These are phyloP conservation scores for Carex arenaria DNA, from an alignment of 202 grass and related monocot genomes.

Conservation along the genomic window DNA sequence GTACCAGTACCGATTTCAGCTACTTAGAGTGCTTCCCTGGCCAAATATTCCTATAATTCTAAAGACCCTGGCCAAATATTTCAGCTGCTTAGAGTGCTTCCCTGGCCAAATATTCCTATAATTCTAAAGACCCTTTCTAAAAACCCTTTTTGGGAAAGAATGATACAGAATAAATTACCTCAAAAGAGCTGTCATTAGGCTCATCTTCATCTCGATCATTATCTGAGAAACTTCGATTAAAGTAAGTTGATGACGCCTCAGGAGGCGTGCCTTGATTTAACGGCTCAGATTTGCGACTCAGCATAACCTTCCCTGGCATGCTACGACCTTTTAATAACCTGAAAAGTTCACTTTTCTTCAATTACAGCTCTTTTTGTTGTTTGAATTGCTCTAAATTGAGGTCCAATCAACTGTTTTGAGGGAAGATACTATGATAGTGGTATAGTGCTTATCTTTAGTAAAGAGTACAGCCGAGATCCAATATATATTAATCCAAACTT, in stretches of 20 bases:
- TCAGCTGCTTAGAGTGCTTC: no score
- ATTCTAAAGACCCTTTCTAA: no score
- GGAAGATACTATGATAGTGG: not conserved
- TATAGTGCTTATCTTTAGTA: not conserved
- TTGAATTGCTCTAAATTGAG: not conserved
- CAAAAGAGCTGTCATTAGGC: constrained; percentile 37
- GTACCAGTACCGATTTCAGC: no score
- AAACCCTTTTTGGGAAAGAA: not conserved
- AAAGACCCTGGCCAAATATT: no score
- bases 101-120: no score
- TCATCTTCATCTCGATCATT: constrained; percentile 51
- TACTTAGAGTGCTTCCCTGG: no score
- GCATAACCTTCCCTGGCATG: constrained; percentile 85
- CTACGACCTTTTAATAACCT: constrained; percentile 92
- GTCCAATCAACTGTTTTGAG: not conserved
- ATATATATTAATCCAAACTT: not conserved
- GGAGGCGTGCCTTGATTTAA: constrained; percentile 37
- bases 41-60: no score
- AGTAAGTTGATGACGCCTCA: constrained; percentile 32
- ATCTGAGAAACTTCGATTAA: constrained; percentile 35
- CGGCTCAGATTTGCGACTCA: constrained; percentile 64
- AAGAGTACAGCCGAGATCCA: not conserved
- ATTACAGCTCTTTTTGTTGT: not conserved
- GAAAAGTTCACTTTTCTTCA: constrained; percentile 12
- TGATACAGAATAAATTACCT: constrained; percentile 47